Evolutionary conservation across 441 rosid species (phyloP).

Genomic region (Biscutella laevigata): DNA sequence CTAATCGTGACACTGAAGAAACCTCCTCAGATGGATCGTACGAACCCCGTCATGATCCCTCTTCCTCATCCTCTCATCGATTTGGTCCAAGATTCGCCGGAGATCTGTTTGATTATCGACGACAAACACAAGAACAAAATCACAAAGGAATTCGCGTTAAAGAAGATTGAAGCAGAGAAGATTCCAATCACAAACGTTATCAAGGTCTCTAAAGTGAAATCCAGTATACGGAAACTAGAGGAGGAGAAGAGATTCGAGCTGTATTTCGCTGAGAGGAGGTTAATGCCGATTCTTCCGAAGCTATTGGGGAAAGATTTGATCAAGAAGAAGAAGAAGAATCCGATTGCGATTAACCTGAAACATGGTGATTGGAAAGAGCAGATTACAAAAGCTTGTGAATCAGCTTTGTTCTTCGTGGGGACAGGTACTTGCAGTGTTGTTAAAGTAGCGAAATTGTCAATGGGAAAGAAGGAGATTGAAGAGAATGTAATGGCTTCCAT

Average conservation of each 20-base stretch:
- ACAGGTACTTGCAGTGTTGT: conserved; percentile 77
- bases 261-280: conserved; percentile 23
- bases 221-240: neutral
- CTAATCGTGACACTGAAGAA: conserved; percentile 62
- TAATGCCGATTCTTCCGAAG: conserved; percentile 42
- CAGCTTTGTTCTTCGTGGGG: conserved; percentile 53
- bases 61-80: conserved; percentile 49
- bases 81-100: conserved; percentile 27
- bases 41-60: conserved; percentile 47
- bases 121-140: conserved; percentile 61
- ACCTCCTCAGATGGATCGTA: conserved; percentile 44
- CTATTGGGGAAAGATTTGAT: conserved; percentile 67
- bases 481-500: conserved; percentile 57
- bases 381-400: conserved; percentile 50
- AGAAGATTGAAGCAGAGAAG: conserved; percentile 60
- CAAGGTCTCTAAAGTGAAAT: conserved; percentile 44
- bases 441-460: conserved; percentile 57
- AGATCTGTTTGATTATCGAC: conserved; percentile 69
- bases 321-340: conserved; percentile 78
- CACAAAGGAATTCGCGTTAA: conserved; percentile 52
- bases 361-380: conserved; percentile 83
- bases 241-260: neutral
- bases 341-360: conserved; percentile 48
- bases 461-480: conserved; percentile 42
- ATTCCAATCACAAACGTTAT: conserved; percentile 60